Percentiles rank a stretch among this genome's conserved stretches.
Evolutionary conservation across 805 yeast species (phyloP).

Genomic region (Saccharomycopsis vini): DNA sequence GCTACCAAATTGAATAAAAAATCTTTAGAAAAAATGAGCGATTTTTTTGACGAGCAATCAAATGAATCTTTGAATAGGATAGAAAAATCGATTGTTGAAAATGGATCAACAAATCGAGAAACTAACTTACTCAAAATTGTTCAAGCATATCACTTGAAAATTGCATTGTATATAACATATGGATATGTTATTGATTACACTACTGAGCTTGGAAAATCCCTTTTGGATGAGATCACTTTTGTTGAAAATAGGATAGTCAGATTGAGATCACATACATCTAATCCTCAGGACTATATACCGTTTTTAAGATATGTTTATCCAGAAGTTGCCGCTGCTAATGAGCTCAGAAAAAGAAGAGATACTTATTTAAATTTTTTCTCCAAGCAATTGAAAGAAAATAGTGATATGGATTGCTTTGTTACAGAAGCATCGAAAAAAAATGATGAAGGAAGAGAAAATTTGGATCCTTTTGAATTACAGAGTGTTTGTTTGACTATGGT

Average conservation of each 20-base stretch:
- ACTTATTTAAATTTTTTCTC: conserved; percentile 36
- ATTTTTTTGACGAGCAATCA: conserved; percentile 33
- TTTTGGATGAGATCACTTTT: conserved; percentile 43
- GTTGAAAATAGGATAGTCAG: conserved; percentile 51
- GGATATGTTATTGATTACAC: conserved; percentile 41
- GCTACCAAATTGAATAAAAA: conserved; percentile 34
- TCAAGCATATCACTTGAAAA: conserved; percentile 44
- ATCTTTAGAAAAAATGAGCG: conserved; percentile 26
- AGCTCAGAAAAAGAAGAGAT: conserved; percentile 37
- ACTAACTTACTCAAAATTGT: conserved; percentile 30
- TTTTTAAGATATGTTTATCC: conserved; percentile 29
- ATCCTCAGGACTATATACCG: conserved; percentile 47
- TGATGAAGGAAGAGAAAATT: conserved; percentile 9
- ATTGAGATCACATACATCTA: conserved; percentile 48
- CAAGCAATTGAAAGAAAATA: conserved; percentile 22
- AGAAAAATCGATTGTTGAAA: conserved; percentile 15
- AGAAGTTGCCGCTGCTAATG: conserved; percentile 22
- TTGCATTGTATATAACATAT: conserved; percentile 43
- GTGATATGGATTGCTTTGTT: conserved; percentile 27
- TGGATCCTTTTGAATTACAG: conserved; percentile 36
- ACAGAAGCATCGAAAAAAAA: conserved; percentile 22
- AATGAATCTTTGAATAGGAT: conserved; percentile 24
- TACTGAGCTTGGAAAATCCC: conserved; percentile 17
- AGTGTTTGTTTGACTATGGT: conserved; percentile 67
- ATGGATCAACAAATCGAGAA: conserved; percentile 2